Percentiles rank a stretch among this genome's conserved stretches.
These are phyloP conservation scores for Fusarium coffeatum DNA, from an alignment of 2,329 filamentous ascomycete species.

Conservation along the genomic window DNA sequence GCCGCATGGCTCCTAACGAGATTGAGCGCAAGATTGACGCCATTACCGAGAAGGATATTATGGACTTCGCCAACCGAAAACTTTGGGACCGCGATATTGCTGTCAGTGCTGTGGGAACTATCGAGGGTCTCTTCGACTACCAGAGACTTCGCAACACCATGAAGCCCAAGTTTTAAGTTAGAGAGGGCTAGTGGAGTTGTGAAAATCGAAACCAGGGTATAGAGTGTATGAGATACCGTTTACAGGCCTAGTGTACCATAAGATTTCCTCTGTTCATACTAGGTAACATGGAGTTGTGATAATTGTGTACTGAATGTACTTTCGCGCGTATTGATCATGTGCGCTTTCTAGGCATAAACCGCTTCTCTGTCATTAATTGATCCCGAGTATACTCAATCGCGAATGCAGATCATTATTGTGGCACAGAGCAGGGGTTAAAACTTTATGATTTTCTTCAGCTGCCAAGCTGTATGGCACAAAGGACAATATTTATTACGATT, in stretches of 20 bases:
- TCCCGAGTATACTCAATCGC: background rate
- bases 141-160: conserved; percentile 84
- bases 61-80: conserved; percentile 94
- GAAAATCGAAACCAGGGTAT: conserved; percentile 59
- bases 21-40: conserved; percentile 90
- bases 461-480: background rate
- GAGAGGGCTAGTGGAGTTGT: conserved; percentile 47
- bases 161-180: conserved; percentile 77
- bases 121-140: conserved; percentile 88
- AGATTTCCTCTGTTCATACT: conserved; percentile 57
- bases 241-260: conserved; percentile 67
- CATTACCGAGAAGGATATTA: conserved; percentile 96
- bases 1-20: conserved; percentile 89
- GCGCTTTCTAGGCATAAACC: background rate
- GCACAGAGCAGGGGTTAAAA: background rate
- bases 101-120: conserved; percentile 89
- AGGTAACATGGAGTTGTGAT: conserved; percentile 50
- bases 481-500: background rate
- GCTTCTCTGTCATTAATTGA: background rate
- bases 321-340: background rate
- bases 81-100: conserved; percentile 98
- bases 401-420: background rate
- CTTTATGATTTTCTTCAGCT: background rate
- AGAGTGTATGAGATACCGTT: conserved; percentile 68
- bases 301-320: conserved; percentile 38